Base-by-base conservation (phyloP, 106 monocot genomes). In the Posidonia australis region DNA sequence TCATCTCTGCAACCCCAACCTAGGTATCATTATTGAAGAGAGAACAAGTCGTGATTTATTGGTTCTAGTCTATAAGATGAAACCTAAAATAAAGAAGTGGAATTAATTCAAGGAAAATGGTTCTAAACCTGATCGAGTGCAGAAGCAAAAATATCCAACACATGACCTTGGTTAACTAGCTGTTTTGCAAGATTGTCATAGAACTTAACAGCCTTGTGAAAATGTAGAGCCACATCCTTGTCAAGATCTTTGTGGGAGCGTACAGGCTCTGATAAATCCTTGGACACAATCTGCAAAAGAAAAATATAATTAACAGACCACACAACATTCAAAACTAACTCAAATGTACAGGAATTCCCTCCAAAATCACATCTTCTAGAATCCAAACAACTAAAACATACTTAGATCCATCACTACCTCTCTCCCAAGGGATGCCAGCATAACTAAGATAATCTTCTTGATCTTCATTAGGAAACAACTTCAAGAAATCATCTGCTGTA, bases 1-100 rank as follows among this genome's bases (percentile, higher is more conserved):
- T 99, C 87, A 99, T 99, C 76, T 99, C 98, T 27, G 98, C 87
- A 77, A 99, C 73, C 56, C 98, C 98, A 65, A 91, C 91, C 98
- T 99, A 70, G 51, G 65, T 9, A 64, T 46, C 26, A 62, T 58
- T 11, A 54, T 54, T 20, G 24, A 24, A 22, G 53, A 54, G 2
- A 22, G 9, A 54, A 24, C 10, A 54, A 24, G 19, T 54, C 23
- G 19, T 20, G 20, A 22, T 26, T 26, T 1, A 58, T 29, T 1
- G 14, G 27, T 58, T 58, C 16, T 5, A 16, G 13, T 16, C 26
- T 58, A 31, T 25, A 58, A 0, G 7, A 29, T 28, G 5, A 28
- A 6, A 28, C 23, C 28, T 30, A 26, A 30, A 28, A 31, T 26
- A 16, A 26, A 31, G 28, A 28, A 27, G 26, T 6, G 14, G 16